Conservation (phyloP, 306 rosid species). For the Malus sylvestris region DNA sequence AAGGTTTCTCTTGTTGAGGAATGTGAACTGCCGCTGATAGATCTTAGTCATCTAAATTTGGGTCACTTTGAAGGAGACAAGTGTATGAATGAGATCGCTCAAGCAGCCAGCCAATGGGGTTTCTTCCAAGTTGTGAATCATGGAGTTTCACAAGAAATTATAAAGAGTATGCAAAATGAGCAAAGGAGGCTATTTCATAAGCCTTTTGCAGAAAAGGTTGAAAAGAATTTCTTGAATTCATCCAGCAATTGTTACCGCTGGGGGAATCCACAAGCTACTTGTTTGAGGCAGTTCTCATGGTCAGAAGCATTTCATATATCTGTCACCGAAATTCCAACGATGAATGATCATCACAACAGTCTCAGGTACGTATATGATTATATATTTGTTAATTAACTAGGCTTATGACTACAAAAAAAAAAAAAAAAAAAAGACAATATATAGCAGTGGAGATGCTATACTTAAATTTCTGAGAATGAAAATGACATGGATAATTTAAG, state of each 20-base stretch:
- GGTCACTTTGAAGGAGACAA: slow-evolving; percentile 24
- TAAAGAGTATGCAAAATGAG: slow-evolving; percentile 33
- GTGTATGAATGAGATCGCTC: slow-evolving; percentile 42
- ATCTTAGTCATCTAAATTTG: slow-evolving; percentile 31
- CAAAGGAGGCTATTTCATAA: slow-evolving; percentile 36
- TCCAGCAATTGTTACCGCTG: slow-evolving; percentile 45
- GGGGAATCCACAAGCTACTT: slow-evolving; percentile 58
- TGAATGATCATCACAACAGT: slow-evolving; percentile 21
- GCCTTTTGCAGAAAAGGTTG: slow-evolving; percentile 36
- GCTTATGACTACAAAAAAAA: neutral
- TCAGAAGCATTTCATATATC: slow-evolving; percentile 63
- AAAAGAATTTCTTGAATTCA: slow-evolving; percentile 28
- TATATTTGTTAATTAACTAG: neutral
- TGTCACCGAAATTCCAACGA: slow-evolving; percentile 30
- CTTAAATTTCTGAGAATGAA: too few relatives aligned
- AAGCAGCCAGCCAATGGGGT: slow-evolving; percentile 61
- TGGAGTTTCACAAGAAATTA: slow-evolving; percentile 39
- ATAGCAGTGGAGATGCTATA: neutral
- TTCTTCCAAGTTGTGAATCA: slow-evolving; percentile 68
- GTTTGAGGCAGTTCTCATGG: slow-evolving; percentile 48
- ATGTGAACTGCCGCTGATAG: slow-evolving; percentile 50
- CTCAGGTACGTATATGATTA: slow-evolving; percentile 37
- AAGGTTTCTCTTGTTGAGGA: slow-evolving; percentile 13
- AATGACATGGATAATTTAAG: too few relatives aligned
- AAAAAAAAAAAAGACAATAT: neutral